A percentile compares a stretch with the other conserved stretches of the same genome.
These are phyloP conservation scores for Calocybe cyanea DNA, from an alignment of 768 basidiomycete genomes.

Conservation along the genomic window DNA sequence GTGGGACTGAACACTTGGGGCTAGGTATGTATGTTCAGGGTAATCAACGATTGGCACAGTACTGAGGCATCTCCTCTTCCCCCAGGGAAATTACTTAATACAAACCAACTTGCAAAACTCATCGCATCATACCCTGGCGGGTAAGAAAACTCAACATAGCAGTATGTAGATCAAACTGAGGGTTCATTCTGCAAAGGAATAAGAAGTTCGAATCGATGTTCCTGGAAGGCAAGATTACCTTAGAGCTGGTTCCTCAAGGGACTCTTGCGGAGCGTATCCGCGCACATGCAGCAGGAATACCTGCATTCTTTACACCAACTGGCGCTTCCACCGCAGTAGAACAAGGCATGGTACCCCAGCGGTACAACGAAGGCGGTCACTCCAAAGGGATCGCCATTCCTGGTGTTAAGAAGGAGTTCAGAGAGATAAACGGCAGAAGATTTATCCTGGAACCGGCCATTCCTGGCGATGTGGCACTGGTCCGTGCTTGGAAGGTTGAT, in stretches of 20 bases:
- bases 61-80: neutral
- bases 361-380: constrained; percentile 76
- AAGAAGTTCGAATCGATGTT: constrained; percentile 83
- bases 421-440: constrained; percentile 73
- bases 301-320: constrained; percentile 92
- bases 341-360: constrained; percentile 71
- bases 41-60: neutral
- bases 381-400: constrained; percentile 63
- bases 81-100: constrained; percentile 69
- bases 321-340: constrained; percentile 85
- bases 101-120: constrained; percentile 76
- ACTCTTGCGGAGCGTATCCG: constrained; percentile 86
- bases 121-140: constrained; percentile 90
- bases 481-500: constrained; percentile 91
- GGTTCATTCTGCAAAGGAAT: constrained; percentile 46
- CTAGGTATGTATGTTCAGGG: constrained; percentile 47
- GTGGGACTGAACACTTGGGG: constrained; percentile 66
- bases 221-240: constrained; percentile 72
- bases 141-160: constrained; percentile 34
- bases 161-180: neutral
- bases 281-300: constrained; percentile 87
- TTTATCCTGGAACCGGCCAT: constrained; percentile 83
- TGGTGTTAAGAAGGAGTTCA: constrained; percentile 73
- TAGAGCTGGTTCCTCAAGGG: constrained; percentile 91
- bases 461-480: constrained; percentile 77